Conservation (phyloP, 78 protist genomes). For the Thecamonas trahens region DNA sequence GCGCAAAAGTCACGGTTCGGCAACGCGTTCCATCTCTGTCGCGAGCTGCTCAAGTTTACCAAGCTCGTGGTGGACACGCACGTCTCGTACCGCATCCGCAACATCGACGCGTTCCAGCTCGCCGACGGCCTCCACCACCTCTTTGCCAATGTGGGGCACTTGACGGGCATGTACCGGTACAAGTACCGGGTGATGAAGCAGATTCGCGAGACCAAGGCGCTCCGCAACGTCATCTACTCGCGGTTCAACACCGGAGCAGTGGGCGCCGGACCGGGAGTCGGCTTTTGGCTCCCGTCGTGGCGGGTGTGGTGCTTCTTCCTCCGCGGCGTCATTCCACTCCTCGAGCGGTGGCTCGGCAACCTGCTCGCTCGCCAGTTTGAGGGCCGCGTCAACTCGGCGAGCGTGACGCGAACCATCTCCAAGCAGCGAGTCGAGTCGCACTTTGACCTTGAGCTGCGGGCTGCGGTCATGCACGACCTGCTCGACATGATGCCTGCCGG, state of each 20-base stretch:
- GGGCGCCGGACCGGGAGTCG: slow-evolving; percentile 99
- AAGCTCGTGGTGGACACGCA: slow-evolving; percentile 97
- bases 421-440: slow-evolving; percentile 99
- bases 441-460: slow-evolving; percentile 96
- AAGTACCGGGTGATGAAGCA: slow-evolving; percentile 99
- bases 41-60: slow-evolving; percentile 96
- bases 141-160: slow-evolving; percentile 96
- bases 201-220: slow-evolving; percentile 91
- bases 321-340: slow-evolving; percentile 98
- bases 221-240: slow-evolving; percentile 96
- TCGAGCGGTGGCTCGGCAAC: slow-evolving; percentile 99
- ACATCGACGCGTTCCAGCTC: slow-evolving; percentile 60
- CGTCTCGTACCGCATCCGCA: slow-evolving; percentile 97
- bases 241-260: slow-evolving; percentile 97
- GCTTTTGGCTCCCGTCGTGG: slow-evolving; percentile 99
- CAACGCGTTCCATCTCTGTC: slow-evolving; percentile 96
- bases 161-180: slow-evolving; percentile 99
- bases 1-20: slow-evolving; percentile 99
- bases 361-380: slow-evolving; percentile 98
- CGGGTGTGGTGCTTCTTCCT: slow-evolving; percentile 99
- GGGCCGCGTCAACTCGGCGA: slow-evolving; percentile 92
- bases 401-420: slow-evolving; percentile 92
- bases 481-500: slow-evolving; percentile 99
- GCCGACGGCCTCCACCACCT: slow-evolving; percentile 98
- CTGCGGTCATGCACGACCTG: slow-evolving; percentile 97